These are phyloP conservation scores for Huntiella bhutanensis DNA, from an alignment of 2,329 filamentous ascomycete species.

Conservation along the genomic window DNA sequence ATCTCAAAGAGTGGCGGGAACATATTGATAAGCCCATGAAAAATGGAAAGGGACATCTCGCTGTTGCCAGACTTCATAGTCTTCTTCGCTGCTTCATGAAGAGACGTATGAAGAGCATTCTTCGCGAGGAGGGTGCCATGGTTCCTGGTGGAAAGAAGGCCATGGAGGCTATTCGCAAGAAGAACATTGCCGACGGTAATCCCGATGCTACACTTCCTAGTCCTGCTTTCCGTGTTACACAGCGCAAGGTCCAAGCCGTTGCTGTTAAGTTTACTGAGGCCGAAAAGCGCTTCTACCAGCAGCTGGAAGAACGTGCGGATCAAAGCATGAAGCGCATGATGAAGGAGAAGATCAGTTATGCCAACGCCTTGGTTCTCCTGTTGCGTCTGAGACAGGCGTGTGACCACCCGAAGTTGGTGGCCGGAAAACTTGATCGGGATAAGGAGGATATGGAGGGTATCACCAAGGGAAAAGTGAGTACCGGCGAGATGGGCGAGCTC, in stretches of 20 bases:
- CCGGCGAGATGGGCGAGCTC: conserved; percentile 58
- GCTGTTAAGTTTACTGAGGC: conserved; percentile 58
- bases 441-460: conserved; percentile 39
- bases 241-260: conserved; percentile 70
- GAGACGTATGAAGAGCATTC: conserved; percentile 89
- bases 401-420: conserved; percentile 80
- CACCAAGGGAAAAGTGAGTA: conserved; percentile 25
- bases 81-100: conserved; percentile 94
- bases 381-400: conserved; percentile 80
- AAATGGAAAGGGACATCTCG: conserved; percentile 71
- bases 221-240: conserved; percentile 73
- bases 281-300: conserved; percentile 72
- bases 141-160: conserved; percentile 52
- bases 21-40: conserved; percentile 83
- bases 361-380: conserved; percentile 82
- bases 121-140: conserved; percentile 69
- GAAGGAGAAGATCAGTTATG: conserved; percentile 68
- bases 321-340: conserved; percentile 79
- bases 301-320: conserved; percentile 68
- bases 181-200: conserved; percentile 21
- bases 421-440: conserved; percentile 76
- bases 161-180: conserved; percentile 22
- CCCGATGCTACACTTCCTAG: conserved; percentile 24
- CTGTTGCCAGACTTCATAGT: conserved; percentile 68
- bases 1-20: conserved; percentile 72